Evolutionary conservation across 1,284 basidiomycete species (phyloP).

Genomic region (Thelephora terrestris): DNA sequence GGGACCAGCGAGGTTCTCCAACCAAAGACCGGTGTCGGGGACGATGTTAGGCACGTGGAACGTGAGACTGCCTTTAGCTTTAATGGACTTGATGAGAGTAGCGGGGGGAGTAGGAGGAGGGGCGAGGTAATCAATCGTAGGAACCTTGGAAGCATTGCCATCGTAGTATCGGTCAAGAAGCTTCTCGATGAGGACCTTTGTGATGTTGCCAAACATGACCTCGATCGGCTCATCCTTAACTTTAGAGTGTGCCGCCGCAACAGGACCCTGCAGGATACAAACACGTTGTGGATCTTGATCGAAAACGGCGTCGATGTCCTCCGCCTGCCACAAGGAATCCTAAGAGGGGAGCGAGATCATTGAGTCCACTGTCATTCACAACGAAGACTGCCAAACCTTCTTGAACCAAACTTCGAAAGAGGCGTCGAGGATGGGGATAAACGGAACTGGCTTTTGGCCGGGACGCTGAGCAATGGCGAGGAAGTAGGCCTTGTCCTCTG

Average conservation of each 20-base stretch:
- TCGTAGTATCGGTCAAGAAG: conserved; percentile 78
- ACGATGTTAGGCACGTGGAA: conserved; percentile 49
- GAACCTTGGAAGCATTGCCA: conserved; percentile 73
- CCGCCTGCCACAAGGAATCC: conserved; percentile 97
- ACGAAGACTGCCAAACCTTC: conserved; percentile 50
- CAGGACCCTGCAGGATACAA: conserved; percentile 94
- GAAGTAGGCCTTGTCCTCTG: conserved; percentile 95
- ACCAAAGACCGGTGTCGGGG: conserved; percentile 66
- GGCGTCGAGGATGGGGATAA: conserved; percentile 94
- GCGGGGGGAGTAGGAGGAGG: conserved; percentile 30
- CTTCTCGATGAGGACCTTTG: conserved; percentile 66
- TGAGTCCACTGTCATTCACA: conserved; percentile 3
- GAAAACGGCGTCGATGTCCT: conserved; percentile 97
- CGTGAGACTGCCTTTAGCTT: conserved; percentile 33
- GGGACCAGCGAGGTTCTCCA: conserved; percentile 76
- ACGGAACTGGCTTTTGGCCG: conserved; percentile 96
- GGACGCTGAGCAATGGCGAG: conserved; percentile 90
- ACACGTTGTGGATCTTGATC: conserved; percentile 98
- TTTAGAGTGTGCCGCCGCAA: conserved; percentile 83
- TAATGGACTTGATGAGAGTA: conserved; percentile 25
- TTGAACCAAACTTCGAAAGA: conserved; percentile 98
- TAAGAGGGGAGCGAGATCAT: conserved; percentile 24
- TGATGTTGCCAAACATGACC: conserved; percentile 85
- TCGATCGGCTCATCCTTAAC: conserved; percentile 91
- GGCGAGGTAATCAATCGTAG: conserved; percentile 81